A percentile compares a stretch with the other conserved stretches of the same genome.
These are phyloP conservation scores for Candida mesenterica DNA, from an alignment of 1,139 yeast species.

Conservation along the genomic window DNA sequence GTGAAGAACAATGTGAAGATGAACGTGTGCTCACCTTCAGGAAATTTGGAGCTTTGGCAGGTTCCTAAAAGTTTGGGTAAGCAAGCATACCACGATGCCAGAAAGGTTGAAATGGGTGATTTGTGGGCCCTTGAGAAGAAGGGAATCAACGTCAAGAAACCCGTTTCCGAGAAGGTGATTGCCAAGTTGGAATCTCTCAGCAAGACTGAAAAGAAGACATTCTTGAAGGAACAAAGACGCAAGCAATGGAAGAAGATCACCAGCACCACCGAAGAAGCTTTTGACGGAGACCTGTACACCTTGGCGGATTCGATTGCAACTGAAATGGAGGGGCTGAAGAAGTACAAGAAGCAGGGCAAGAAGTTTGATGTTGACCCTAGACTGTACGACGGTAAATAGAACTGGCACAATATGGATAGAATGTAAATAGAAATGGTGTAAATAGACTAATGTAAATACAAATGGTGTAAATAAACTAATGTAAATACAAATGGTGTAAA, in stretches of 20 bases:
- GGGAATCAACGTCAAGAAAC: slow-evolving; percentile 44
- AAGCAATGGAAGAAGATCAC: slow-evolving; percentile 41
- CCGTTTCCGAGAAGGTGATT: slow-evolving; percentile 29
- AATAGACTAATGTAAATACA: too few species aligned
- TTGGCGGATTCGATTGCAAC: slow-evolving; percentile 38
- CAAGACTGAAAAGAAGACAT: slow-evolving; percentile 42
- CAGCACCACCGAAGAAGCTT: slow-evolving; percentile 31
- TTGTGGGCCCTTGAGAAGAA: slow-evolving; percentile 84
- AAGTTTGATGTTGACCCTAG: slow-evolving; percentile 24
- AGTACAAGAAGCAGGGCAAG: slow-evolving; percentile 35
- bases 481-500: too few species aligned
- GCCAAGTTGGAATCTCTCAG: slow-evolving; percentile 38
- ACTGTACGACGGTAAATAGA: slow-evolving; percentile 18
- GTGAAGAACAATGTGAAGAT: slow-evolving; percentile 80
- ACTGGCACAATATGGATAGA: slow-evolving; percentile 4
- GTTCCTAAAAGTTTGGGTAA: slow-evolving; percentile 77
- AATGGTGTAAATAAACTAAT: too few species aligned
- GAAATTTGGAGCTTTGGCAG: slow-evolving; percentile 82
- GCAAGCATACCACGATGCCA: slow-evolving; percentile 82
- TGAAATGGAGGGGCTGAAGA: slow-evolving; percentile 32
- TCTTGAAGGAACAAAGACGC: slow-evolving; percentile 42
- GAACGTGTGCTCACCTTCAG: slow-evolving; percentile 78
- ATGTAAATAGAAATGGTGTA: slow-evolving; percentile 2
- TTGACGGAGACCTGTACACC: slow-evolving; percentile 32
- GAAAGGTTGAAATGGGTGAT: slow-evolving; percentile 84